Evolutionary conservation across 305 asterid genomes (phyloP).

Genomic region (Fraxinus greggii): DNA sequence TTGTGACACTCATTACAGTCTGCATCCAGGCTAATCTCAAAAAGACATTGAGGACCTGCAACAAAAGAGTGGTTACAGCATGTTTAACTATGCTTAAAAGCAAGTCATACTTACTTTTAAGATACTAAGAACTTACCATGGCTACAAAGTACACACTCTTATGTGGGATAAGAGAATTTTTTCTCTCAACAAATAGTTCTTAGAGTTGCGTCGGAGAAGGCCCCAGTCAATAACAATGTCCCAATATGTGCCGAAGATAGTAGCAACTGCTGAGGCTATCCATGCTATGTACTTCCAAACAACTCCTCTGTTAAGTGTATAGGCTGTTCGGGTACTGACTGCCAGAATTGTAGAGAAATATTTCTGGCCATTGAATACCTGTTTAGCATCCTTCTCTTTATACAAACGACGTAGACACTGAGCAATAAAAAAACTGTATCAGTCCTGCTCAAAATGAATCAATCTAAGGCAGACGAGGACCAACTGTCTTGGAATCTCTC

Average conservation of each 20-base stretch:
- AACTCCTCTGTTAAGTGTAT: constrained; percentile 26
- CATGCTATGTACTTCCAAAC: constrained; percentile 39
- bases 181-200: constrained; percentile 54
- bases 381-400: constrained; percentile 43
- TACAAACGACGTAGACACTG: constrained; percentile 45
- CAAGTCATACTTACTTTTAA: background rate
- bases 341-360: constrained; percentile 43
- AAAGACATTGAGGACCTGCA: constrained; percentile 42
- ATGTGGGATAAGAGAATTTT: constrained; percentile 51
- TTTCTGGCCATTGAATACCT: constrained; percentile 47
- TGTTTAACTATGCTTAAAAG: background rate
- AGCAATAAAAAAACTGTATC: constrained; percentile 10
- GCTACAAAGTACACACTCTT: constrained; percentile 42
- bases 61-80: background rate
- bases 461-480: background rate
- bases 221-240: constrained; percentile 59
- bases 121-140: constrained; percentile 36
- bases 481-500: background rate
- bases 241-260: constrained; percentile 47
- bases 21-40: constrained; percentile 63
- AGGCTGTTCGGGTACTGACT: constrained; percentile 46
- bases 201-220: constrained; percentile 42
- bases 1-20: constrained; percentile 39
- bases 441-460: background rate
- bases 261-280: constrained; percentile 33